Base-by-base conservation (phyloP, 2,329 filamentous ascomycete genomes). In the Aspergillus spinulosporus region DNA sequence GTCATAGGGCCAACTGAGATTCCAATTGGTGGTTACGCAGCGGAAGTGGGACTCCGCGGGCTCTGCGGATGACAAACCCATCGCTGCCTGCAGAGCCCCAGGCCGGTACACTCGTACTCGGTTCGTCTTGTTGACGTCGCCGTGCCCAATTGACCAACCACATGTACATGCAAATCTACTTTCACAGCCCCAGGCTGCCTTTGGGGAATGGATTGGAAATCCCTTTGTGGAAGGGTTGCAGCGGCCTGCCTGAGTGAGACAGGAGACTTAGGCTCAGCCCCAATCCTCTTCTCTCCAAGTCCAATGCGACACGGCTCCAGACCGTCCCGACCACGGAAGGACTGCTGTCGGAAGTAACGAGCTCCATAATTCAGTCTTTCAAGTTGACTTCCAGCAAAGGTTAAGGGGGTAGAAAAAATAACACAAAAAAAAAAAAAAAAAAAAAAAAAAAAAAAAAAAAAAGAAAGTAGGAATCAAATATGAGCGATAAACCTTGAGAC, bases 21-120 rank as follows among this genome's bases (percentile, higher is more conserved):
- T 5, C 1, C 66, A 29, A 73, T 74, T 74, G 71, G 72, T 26
- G 7, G n/a, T 2, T 2, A 9, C 9, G 3, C 2, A 4, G 14
- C 15, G 3, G 5, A 2, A 31, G 49, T 59, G 59, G 59, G 42
- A 42, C 36, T 28, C 32, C n/a, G 28, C 34, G 28, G 12, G 14
- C 9, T 31, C 15, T 42, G 37, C 32, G 42, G 49, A 46, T 52
- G 44, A 52, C 44, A 53, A 53, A 45, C 7, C 5, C 26, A 28
- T 51, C 42, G 26, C 47, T 45, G 42, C 32, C 42, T 52, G 37
- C 28, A 47, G 29, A 21, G 45, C 45, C 45, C 29, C 28, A 31
- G 45, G 45, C 44, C 12, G 28, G 29, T 40, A 56, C 32, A 46
- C 56, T 58, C 56, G 56, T 52, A 49, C 52, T 58, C 52, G 56